Percentiles rank a stretch among this genome's conserved stretches.
phyloP scores from a whole-genome alignment of 2,329 filamentous ascomycete genomes.

The Xylaria sp. region DNA sequence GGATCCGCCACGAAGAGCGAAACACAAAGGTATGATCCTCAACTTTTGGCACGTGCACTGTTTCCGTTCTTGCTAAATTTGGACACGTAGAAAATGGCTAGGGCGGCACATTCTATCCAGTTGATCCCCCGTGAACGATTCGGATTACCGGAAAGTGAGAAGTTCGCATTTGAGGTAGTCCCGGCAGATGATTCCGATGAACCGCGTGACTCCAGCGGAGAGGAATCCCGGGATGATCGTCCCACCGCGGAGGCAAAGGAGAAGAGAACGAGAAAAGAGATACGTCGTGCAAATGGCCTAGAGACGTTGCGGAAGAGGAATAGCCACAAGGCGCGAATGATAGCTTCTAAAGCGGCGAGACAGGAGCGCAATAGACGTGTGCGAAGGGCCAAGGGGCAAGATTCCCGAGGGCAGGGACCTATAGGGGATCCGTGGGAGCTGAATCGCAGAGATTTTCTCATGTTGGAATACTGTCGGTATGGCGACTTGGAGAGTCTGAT shows the following conservation, averaged over 20 bases:
- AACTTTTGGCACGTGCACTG: too few relatives aligned
- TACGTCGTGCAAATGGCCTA: background rate
- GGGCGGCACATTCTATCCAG: constrained; percentile 40
- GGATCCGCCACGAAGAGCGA: constrained; percentile 8
- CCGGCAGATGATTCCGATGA: constrained; percentile 30
- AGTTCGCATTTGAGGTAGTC: background rate
- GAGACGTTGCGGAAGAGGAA: background rate
- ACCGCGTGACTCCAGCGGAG: constrained; percentile 29
- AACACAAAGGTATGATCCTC: constrained; percentile 8
- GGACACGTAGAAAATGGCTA: constrained; percentile 31
- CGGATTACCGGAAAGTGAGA: background rate
- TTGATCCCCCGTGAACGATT: constrained; percentile 22
- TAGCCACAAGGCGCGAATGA: background rate
- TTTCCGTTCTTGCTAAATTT: constrained; percentile 1
- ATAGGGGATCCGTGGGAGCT: background rate
- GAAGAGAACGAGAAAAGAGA: background rate
- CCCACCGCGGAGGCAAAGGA: background rate
- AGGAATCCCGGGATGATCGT: constrained; percentile 28
- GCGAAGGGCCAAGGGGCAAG: too few relatives aligned
- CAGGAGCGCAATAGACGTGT: too few relatives aligned
- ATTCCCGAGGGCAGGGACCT: too few relatives aligned
- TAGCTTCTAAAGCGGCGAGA: background rate
- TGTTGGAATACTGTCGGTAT: constrained; percentile 36
- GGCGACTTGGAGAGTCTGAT: constrained; percentile 37
- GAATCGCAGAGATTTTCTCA: constrained; percentile 30